Conservation (phyloP, 208 protist genomes). For the Acanthamoeba rhysodes region DNA sequence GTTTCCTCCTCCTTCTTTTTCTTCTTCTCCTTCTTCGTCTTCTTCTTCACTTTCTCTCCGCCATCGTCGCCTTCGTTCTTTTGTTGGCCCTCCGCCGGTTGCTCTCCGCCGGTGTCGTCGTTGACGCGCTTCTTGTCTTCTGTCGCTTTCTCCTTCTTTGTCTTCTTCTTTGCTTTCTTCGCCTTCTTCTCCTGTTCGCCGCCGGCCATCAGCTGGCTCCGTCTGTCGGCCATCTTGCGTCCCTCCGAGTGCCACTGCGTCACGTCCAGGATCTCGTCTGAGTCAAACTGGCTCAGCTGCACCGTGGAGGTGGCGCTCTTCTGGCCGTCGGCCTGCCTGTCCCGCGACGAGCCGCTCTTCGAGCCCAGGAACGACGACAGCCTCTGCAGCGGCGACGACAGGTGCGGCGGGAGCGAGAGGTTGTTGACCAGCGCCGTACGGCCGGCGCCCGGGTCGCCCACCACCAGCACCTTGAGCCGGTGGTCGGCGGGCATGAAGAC, state of each 20-base stretch:
- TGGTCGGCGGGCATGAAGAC: not conserved
- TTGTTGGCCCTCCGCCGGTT: no score
- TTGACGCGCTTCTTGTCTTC: no score
- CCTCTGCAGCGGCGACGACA: not conserved
- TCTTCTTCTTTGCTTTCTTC: not conserved
- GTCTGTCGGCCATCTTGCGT: not conserved
- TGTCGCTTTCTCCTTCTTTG: not conserved
- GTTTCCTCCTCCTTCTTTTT: not conserved
- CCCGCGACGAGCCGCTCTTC: not conserved
- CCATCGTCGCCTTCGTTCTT: not conserved
- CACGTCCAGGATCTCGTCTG: not conserved
- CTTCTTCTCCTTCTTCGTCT: not conserved
- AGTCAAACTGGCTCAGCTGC: not conserved
- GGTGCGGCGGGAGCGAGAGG: not conserved
- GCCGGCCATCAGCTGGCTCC: not conserved
- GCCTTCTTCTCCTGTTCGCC: not conserved
- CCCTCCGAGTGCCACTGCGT: not conserved
- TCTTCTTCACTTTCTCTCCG: not conserved
- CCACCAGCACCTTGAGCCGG: conserved; percentile 1
- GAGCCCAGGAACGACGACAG: not conserved
- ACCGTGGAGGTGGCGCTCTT: no score
- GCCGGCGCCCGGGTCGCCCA: conserved; percentile 20
- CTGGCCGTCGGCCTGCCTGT: not conserved
- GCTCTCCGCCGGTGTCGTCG: no score
- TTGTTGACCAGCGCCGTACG: not conserved